Base-by-base conservation (phyloP, 495 filamentous ascomycete species). In the Aspergillus campestris region DNA sequence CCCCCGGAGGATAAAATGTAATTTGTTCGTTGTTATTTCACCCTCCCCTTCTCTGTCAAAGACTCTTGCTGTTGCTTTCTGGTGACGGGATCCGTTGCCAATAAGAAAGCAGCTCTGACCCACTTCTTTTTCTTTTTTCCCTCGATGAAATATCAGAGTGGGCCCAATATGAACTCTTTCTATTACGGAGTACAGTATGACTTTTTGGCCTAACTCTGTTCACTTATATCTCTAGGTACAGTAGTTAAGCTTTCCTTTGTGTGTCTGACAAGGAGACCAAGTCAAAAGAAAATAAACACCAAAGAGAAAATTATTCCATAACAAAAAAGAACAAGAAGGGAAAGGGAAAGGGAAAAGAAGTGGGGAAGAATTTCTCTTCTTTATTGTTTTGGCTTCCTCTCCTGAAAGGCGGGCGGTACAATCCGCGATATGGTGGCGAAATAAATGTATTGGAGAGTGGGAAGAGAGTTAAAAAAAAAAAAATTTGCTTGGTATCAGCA, bases 31-130 rank as follows among this genome's bases (percentile, higher is more conserved):
- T 24, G 18, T 24, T 24, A 24, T 24, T 24, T 24, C 4, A 24
- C 18, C 18, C 4, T 24, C 18, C 18, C 18, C 18, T 4, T 4
- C 42, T 50, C 35, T 43, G 31, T 40, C 44, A 42, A 45, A 49
- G 45, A 48, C 48, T 45, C 47, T 50, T 34, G 48, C 48, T 53
- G 52, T 51, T 50, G 56, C 50, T 55, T 51, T 55, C 44, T 54
- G 53, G 55, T 56, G 56, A 55, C 53, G 50, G 57, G 46, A 24
- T 54, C 57, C 49, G 53, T 57, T 53, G 44, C 40, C 45, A 53
- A 41, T 41, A 49, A 55, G 34, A 40, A 12, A 13, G 9, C 33
- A 34, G 10, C 24, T 36, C 14, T 9, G 53, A 44, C 46, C 53
- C 48, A 56, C 49, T 47, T 35, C 28, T 52, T 52, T 34, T 34